These are phyloP conservation scores for Bacidia gigantensis DNA, from an alignment of 495 filamentous ascomycete genomes.

Conservation along the genomic window DNA sequence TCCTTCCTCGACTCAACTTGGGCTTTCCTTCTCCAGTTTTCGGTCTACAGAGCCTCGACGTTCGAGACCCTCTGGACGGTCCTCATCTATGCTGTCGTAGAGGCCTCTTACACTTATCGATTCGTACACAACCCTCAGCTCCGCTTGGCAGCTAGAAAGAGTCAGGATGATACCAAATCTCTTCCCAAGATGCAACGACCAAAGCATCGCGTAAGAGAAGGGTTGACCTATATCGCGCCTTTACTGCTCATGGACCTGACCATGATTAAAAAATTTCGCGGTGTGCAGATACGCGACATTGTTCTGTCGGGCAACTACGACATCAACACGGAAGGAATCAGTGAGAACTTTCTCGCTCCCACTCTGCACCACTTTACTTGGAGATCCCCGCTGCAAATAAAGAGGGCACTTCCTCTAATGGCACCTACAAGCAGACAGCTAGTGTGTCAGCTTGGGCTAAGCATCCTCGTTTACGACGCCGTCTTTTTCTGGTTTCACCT, in stretches of 20 bases:
- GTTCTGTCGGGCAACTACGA: conserved; percentile 20
- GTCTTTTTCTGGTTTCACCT: conserved; percentile 27
- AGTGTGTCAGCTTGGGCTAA: conserved; percentile 17
- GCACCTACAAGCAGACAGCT: conserved; percentile 20
- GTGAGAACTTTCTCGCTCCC: conserved; percentile 20
- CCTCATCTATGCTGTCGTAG: conserved; percentile 21
- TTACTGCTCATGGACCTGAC: conserved; percentile 21
- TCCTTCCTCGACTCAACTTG: conserved; percentile 14
- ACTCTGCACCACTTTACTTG: conserved; percentile 22
- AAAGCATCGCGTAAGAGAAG: conserved; percentile 14
- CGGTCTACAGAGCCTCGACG: conserved; percentile 18
- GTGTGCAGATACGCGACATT: conserved; percentile 18
- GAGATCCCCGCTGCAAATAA: conserved; percentile 20
- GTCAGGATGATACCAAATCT: conserved; percentile 3
- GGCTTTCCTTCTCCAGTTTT: conserved; percentile 9
- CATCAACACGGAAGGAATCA: conserved; percentile 4
- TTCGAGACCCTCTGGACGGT: conserved; percentile 25
- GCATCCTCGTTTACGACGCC: conserved; percentile 22
- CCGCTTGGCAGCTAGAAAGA: conserved; percentile 12
- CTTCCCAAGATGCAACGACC: conserved; percentile 21
- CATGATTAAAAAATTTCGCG: conserved; percentile 25
- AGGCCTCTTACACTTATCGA: conserved; percentile 14
- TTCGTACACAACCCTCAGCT: conserved; percentile 19
- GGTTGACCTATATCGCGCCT: conserved; percentile 16
- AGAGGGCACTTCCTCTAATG: conserved; percentile 18